Evolutionary conservation across 2,329 filamentous ascomycete genomes (phyloP).

Genomic region (Fusarium falciforme): DNA sequence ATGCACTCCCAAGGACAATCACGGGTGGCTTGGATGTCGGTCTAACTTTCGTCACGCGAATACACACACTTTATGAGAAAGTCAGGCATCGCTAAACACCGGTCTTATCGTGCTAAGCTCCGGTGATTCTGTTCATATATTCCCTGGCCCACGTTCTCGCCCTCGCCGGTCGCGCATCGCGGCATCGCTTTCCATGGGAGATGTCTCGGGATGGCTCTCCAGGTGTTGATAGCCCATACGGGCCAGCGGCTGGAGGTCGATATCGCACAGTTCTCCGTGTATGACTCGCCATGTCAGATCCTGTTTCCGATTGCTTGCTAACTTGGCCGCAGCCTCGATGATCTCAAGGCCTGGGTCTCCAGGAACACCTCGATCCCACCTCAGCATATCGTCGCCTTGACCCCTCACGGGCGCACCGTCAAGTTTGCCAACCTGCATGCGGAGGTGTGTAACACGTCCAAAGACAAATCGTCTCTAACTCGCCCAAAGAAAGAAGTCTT

Average conservation of each 20-base stretch:
- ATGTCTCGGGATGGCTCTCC: slow-evolving; percentile 83
- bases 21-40: slow-evolving; percentile 17
- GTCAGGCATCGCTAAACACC: slow-evolving; percentile 22
- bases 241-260: slow-evolving; percentile 87
- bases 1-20: slow-evolving; percentile 38
- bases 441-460: slow-evolving; percentile 66
- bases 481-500: slow-evolving; percentile 81
- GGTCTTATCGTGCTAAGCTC: slow-evolving; percentile 18
- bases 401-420: slow-evolving; percentile 83
- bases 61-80: slow-evolving; percentile 15
- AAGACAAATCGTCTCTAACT: slow-evolving; percentile 25
- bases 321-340: slow-evolving; percentile 73
- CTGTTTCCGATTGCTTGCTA: slow-evolving; percentile 24
- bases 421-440: slow-evolving; percentile 82
- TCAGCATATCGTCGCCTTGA: slow-evolving; percentile 88
- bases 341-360: slow-evolving; percentile 84
- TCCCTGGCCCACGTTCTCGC: slow-evolving; percentile 18
- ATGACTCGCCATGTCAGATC: slow-evolving; percentile 34
- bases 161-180: slow-evolving; percentile 40
- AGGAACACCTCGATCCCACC: slow-evolving; percentile 78
- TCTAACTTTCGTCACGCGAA: slow-evolving; percentile 44
- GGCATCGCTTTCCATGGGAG: slow-evolving; percentile 49
- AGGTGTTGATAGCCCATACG: slow-evolving; percentile 92
- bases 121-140: slow-evolving; percentile 26
- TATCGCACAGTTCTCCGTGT: slow-evolving; percentile 80